These are phyloP conservation scores for Rhizomucor pusillus DNA, from an alignment of 371 early-diverging fungal species.

Conservation along the genomic window DNA sequence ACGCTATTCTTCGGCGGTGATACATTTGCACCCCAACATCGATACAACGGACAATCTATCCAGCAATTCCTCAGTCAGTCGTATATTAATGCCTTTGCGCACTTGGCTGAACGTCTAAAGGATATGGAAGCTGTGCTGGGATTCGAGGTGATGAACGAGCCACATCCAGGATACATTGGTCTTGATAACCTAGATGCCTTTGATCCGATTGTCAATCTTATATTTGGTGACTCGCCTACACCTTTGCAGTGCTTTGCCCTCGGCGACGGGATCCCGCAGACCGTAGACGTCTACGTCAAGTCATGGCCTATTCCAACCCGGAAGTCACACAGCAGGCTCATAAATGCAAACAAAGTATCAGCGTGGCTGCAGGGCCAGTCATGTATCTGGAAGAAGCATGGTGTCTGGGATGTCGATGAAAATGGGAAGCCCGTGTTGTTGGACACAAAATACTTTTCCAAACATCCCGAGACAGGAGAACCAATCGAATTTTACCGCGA, in stretches of 20 bases:
- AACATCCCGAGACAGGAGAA: slow-evolving; percentile 54
- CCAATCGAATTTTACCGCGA: slow-evolving; percentile 59
- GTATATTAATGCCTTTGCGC: slow-evolving; percentile 53
- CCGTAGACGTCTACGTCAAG: slow-evolving; percentile 67
- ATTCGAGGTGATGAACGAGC: slow-evolving; percentile 84
- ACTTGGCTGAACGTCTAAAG: slow-evolving; percentile 56
- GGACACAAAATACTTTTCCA: slow-evolving; percentile 64
- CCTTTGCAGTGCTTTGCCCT: slow-evolving; percentile 73
- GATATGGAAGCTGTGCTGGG: slow-evolving; percentile 68
- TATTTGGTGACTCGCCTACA: slow-evolving; percentile 68
- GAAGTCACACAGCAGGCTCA: slow-evolving; percentile 46
- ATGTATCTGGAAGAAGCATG: slow-evolving; percentile 78
- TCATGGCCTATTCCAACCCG: slow-evolving; percentile 76
- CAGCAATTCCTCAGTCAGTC: slow-evolving; percentile 55
- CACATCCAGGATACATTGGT: slow-evolving; percentile 79
- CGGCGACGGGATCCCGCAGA: slow-evolving; percentile 62
- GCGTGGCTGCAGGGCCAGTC: slow-evolving; percentile 60
- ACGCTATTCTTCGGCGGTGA: slow-evolving; percentile 82
- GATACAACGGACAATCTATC: slow-evolving; percentile 47
- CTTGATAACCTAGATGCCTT: slow-evolving; percentile 52
- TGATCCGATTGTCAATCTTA: slow-evolving; percentile 64
- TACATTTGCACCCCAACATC: slow-evolving; percentile 65
- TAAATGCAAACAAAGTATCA: slow-evolving; percentile 54
- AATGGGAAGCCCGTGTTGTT: slow-evolving; percentile 51
- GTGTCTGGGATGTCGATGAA: slow-evolving; percentile 67